Base-by-base conservation (phyloP, 805 yeast species). In the Lipomyces sp. region DNA sequence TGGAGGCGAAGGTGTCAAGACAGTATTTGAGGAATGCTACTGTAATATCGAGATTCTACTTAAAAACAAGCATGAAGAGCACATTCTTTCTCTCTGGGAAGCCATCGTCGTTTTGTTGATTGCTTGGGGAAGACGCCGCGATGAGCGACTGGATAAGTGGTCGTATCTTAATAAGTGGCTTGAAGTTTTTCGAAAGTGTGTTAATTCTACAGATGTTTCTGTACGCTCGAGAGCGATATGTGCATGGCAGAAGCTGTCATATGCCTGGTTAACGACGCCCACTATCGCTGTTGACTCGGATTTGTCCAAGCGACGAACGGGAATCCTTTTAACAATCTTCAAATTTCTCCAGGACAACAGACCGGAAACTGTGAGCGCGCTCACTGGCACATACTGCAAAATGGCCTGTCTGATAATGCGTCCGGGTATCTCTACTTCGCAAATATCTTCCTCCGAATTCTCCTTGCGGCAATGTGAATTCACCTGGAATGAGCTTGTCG, bases 21-120 rank as follows among this genome's bases (percentile, higher is more conserved):
- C 54, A 1, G n/a, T 66, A n/a, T 55, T 64, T 39, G 66, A 62
- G 15, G 24, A 34, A 3, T 60, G 63, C 45, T 60, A 24, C 18
- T 50, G 29, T 3, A 48, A 64, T 35, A 32, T 68, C 10, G 62
- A 60, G 1, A 7, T 32, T 11, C 57, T 68, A 18, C 53, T 67
- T 10, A 33, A 48, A 50, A 50, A 63, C 7, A 54, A 57, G 39
- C 60, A 62, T n/a, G 71, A 62, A 34, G 60, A 60, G 7, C 71
- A 67, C 35, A 35, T 67, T 18, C 51, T 66, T 5, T n/a, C 32
- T 15, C 33, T 67, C 6, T 67, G 71, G 71, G 65, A 63, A 37
- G 30, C 59, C 11, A 45, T 66, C 30, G 63, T 66, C 2, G 51
- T 57, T 6, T 13, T 57, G 10, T 39, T 66, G 18, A 30, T 60